Evolutionary conservation across 805 yeast species (phyloP).

Genomic region (Myxozyma sirexii): DNA sequence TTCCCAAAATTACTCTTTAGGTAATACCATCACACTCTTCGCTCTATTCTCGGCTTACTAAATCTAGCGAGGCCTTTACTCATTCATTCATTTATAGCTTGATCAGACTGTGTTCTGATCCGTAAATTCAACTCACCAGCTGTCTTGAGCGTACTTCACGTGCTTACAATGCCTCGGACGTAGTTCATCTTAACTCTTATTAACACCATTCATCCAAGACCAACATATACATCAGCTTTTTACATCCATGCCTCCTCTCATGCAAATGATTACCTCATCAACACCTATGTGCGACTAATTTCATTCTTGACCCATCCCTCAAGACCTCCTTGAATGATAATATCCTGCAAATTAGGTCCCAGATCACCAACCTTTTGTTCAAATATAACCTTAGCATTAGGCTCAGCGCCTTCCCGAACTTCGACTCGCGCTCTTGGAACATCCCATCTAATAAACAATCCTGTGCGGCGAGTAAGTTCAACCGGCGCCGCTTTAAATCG

Average conservation of each 20-base stretch:
- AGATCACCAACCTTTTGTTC: conserved; percentile 92
- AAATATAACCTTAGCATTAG: conserved; percentile 57
- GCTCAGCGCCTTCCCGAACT: conserved; percentile 60
- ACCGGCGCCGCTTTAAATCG: conserved; percentile 55
- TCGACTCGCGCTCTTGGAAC: conserved; percentile 80
- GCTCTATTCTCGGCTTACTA: too few species aligned
- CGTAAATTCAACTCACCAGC: too few species aligned
- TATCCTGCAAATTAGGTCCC: conserved; percentile 93
- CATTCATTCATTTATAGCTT: too few species aligned
- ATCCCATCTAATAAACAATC: conserved; percentile 91
- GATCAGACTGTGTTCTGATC: too few species aligned
- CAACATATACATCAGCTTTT: too few species aligned
- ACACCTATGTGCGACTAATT: conserved; percentile 11
- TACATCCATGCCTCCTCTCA: not conserved
- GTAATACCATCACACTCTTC: not conserved
- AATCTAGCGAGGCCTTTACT: too few species aligned
- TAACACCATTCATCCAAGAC: too few species aligned
- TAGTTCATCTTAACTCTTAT: too few species aligned
- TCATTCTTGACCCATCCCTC: conserved; percentile 95
- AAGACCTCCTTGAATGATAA: conserved; percentile 93
- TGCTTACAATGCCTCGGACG: too few species aligned
- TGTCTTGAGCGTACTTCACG: too few species aligned
- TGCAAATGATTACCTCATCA: not conserved
- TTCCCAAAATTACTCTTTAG: not conserved
- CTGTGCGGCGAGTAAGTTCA: conserved; percentile 91